phyloP scores from a whole-genome alignment of 768 basidiomycete species.

The Cystobasidium onofrii region DNA sequence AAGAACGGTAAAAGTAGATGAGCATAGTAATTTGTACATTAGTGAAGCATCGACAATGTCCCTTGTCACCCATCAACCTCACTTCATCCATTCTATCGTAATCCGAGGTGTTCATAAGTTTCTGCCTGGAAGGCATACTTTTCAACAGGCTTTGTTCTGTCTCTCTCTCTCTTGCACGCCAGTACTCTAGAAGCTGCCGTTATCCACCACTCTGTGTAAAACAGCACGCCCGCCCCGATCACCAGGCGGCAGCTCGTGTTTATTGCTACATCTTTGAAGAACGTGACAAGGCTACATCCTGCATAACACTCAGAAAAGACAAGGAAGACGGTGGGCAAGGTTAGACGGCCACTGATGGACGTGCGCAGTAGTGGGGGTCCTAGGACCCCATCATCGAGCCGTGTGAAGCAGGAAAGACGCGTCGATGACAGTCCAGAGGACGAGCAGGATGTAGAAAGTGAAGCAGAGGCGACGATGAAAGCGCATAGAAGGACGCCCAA shows the following conservation, averaged over 20 bases:
- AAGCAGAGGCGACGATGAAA: background rate
- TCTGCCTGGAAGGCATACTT: no score
- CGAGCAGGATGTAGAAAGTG: background rate
- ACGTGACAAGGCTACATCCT: background rate
- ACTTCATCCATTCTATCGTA: background rate
- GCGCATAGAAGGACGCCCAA: background rate
- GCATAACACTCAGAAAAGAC: no score
- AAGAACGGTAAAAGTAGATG: background rate
- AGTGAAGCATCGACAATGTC: background rate
- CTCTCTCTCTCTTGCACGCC: no score
- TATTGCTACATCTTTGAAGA: no score
- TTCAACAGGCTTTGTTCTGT: no score
- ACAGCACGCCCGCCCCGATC: no score
- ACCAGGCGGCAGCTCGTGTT: background rate
- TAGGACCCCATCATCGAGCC: background rate
- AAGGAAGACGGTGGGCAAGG: no score
- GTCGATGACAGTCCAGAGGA: slow-evolving; percentile 1
- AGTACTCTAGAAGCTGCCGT: no score
- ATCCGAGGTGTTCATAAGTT: background rate
- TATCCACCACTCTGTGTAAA: no score
- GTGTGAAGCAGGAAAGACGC: background rate
- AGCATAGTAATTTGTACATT: background rate
- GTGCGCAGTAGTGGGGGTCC: background rate
- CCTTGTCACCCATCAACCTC: background rate
- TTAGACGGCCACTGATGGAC: background rate